These are phyloP conservation scores for Colletotrichum sp. DNA, from an alignment of 2,329 filamentous ascomycete species.

Conservation along the genomic window DNA sequence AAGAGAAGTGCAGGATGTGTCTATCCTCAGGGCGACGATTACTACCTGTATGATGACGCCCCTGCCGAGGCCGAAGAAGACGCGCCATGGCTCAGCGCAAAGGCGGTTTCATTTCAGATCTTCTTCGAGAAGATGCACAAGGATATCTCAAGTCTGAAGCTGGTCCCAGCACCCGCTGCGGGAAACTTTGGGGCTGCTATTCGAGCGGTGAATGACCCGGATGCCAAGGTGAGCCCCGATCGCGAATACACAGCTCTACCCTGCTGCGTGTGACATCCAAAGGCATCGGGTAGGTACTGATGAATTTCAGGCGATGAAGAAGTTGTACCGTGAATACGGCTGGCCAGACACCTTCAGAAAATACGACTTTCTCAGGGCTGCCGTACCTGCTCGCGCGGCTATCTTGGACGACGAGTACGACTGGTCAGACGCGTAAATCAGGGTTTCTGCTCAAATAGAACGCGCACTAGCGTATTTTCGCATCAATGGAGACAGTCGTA, in stretches of 20 bases:
- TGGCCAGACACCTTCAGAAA: neutral
- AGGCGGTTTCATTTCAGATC: neutral
- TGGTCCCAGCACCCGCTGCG: neutral
- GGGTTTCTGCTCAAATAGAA: neutral
- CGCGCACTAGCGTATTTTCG: neutral
- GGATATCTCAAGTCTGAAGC: neutral
- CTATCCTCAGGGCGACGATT: neutral
- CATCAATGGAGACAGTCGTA: neutral
- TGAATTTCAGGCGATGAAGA: neutral
- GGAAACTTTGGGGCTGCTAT: conserved; percentile 1
- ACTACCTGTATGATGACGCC: neutral
- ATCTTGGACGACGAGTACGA: neutral
- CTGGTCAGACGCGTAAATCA: neutral
- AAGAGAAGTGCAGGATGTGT: neutral
- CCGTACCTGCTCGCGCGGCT: neutral
- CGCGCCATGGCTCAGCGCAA: neutral
- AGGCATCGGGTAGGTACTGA: neutral
- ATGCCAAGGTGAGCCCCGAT: neutral
- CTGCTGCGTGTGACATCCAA: neutral
- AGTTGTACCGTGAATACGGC: neutral
- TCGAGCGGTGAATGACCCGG: neutral
- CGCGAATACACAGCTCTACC: neutral
- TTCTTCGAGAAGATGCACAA: neutral
- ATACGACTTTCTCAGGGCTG: neutral
- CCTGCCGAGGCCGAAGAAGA: neutral